phyloP scores from a whole-genome alignment of 139 green algal species.

The Chlamydomonas incerta region DNA sequence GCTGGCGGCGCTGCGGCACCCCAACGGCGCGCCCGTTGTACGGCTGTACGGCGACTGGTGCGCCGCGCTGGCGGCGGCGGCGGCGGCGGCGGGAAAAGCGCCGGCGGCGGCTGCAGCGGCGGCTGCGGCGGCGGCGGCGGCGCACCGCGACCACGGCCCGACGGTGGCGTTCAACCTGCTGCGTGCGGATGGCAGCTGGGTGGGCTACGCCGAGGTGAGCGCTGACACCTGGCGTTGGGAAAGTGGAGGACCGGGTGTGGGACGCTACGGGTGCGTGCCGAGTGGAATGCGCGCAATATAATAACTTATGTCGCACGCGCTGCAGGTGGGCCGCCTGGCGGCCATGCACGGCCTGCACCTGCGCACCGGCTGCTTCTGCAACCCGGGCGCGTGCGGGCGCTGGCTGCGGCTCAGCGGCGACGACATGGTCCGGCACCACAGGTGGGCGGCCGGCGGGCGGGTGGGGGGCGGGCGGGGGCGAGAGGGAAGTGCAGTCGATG shows the following conservation, averaged over 20 bases:
- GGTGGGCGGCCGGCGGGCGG: background rate
- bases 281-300: no score
- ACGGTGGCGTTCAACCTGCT: constrained; percentile 90
- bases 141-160: constrained; percentile 68
- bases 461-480: background rate
- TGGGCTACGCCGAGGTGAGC: constrained; percentile 77
- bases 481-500: no score
- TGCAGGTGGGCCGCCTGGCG: constrained; percentile 73
- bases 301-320: no score
- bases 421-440: constrained; percentile 65
- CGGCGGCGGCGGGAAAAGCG: background rate
- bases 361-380: constrained; percentile 92
- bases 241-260: no score
- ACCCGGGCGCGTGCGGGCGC: constrained; percentile 79
- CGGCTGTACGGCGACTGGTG: constrained; percentile 69
- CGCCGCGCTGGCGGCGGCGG: background rate
- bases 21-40: constrained; percentile 63
- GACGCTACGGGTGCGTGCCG: no score
- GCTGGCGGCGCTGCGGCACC: constrained; percentile 74
- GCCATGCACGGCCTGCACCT: constrained; percentile 74
- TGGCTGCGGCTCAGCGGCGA: constrained; percentile 51
- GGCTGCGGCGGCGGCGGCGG: no score
- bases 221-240: no score
- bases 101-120: background rate
- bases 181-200: constrained; percentile 70